Evolutionary conservation across 306 rosid genomes (phyloP), one percentile per base, ranked within the genome.

Genomic region (Chamaecrista fasciculata): DNA sequence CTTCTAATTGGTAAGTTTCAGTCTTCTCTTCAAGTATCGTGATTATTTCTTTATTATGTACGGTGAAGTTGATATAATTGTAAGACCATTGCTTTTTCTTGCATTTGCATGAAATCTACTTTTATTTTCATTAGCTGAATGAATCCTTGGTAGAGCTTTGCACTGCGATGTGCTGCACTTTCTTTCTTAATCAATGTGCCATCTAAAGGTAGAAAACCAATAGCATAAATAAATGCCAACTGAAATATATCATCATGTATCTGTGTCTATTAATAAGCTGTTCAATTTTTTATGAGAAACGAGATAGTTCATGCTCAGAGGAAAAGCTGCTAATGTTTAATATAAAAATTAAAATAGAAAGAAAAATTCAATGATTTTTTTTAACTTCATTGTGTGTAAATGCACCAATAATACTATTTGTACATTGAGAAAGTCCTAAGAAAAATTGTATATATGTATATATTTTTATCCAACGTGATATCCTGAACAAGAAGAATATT

Each of bases 1-100:
- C 99, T 95, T 58, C 81, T 95, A 75, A 70, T 91, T 50, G 99
- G 99, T 91, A 69, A 70, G 84, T 82, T 69, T 29, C 31, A 23
- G 16, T 72, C 53, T 40, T 51, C 18, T 70, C 46, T 76, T 42
- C 8, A 16, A 28, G 25, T 46, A 19, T 28, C 66, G 28, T 61
- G 24, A 31, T 60, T 55, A 25, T 67, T 58, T 63, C 62, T 33
- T 28, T 69, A 18, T 51, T 43, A 43, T 48, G 43, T 40, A 43
- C 36, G 66, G 67, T 56, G 56, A 21, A 47, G 50, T 48, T 37
- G 14, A 47, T 61, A 18, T 66, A 60, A 70, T 43, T 62, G 37
- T 25, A 19, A 62, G 56, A 15, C 15, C 24, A 14, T 37, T 65
- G 74, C 69, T 66, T 60, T 57, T 40, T 60, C 31, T 34, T 39